Conservation (phyloP, 1,139 yeast species). For the Wickerhamiella infanticola region DNA sequence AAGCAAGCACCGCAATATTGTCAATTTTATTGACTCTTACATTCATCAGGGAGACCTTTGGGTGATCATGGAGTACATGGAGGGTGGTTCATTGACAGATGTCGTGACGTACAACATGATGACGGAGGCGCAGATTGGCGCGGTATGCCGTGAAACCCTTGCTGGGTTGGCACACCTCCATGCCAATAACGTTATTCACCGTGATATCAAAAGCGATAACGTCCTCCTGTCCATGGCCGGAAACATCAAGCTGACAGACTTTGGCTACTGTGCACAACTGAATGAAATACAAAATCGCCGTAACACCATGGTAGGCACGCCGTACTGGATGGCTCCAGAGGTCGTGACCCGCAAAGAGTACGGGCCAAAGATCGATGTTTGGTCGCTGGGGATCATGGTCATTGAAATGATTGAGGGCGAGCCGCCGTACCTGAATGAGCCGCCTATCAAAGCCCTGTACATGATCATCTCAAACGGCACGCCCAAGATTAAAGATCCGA, state of each 20-base stretch:
- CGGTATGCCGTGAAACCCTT: slow-evolving; percentile 84
- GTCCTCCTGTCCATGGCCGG: slow-evolving; percentile 71
- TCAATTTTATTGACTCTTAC: slow-evolving; percentile 80
- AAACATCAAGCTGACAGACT: slow-evolving; percentile 62
- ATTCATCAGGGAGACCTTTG: slow-evolving; percentile 54
- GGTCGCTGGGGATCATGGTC: slow-evolving; percentile 96
- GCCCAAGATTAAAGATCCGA: slow-evolving; percentile 82
- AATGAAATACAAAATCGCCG: slow-evolving; percentile 74
- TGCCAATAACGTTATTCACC: slow-evolving; percentile 85
- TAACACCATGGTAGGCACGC: slow-evolving; percentile 98
- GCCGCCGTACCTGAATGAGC: slow-evolving; percentile 92
- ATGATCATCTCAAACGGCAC: slow-evolving; percentile 94
- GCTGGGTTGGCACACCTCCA: slow-evolving; percentile 78
- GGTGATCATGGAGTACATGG: slow-evolving; percentile 98
- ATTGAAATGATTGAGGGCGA: slow-evolving; percentile 99
- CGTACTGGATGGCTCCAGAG: slow-evolving; percentile 99
- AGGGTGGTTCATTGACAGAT: slow-evolving; percentile 92
- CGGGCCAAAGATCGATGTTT: slow-evolving; percentile 93
- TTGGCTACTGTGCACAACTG: slow-evolving; percentile 89
- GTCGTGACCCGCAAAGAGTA: slow-evolving; percentile 87
- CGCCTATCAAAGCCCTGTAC: slow-evolving; percentile 82
- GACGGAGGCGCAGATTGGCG: slow-evolving; percentile 96
- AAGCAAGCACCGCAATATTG: slow-evolving; percentile 81
- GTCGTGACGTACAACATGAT: slow-evolving; percentile 89
- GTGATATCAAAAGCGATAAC: slow-evolving; percentile 93